Conservation (phyloP, 2,329 filamentous ascomycete genomes). For the Cercospora sesami region DNA sequence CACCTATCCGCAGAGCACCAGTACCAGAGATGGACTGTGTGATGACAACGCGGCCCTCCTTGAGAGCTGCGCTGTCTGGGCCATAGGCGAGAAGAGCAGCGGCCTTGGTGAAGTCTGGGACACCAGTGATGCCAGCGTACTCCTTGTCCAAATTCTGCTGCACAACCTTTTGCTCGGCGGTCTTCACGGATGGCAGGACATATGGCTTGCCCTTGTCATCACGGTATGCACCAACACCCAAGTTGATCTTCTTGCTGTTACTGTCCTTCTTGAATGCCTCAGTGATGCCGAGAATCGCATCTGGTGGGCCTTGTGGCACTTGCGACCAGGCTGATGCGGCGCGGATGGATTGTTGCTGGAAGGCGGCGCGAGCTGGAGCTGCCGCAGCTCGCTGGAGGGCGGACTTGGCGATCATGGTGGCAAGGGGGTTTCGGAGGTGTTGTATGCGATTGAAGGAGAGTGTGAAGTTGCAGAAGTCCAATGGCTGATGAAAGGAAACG, state of each 20-base stretch:
- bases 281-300: constrained; percentile 77
- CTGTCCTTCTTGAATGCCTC: constrained; percentile 98
- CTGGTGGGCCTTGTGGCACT: constrained; percentile 90
- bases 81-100: constrained; percentile 92
- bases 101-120: constrained; percentile 89
- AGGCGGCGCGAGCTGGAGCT: constrained; percentile 28
- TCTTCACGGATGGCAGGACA: constrained; percentile 87
- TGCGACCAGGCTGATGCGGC: constrained; percentile 84
- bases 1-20: constrained; percentile 90
- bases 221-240: constrained; percentile 97
- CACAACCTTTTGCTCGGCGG: constrained; percentile 85
- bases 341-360: constrained; percentile 48
- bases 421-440: background rate
- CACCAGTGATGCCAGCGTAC: constrained; percentile 95
- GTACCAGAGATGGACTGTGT: constrained; percentile 99
- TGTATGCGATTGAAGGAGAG: constrained; percentile 1
- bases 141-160: constrained; percentile 84
- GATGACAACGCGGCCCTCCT: constrained; percentile 75
- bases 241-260: constrained; percentile 95
- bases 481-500: constrained; percentile 11
- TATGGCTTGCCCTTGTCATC: constrained; percentile 98
- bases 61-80: constrained; percentile 71
- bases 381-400: constrained; percentile 35
- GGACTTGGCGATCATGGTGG: constrained; percentile 36
- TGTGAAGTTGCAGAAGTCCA: constrained; percentile 1